Conservation (phyloP, 202 grass and related monocot species). For the Carex arenaria region DNA sequence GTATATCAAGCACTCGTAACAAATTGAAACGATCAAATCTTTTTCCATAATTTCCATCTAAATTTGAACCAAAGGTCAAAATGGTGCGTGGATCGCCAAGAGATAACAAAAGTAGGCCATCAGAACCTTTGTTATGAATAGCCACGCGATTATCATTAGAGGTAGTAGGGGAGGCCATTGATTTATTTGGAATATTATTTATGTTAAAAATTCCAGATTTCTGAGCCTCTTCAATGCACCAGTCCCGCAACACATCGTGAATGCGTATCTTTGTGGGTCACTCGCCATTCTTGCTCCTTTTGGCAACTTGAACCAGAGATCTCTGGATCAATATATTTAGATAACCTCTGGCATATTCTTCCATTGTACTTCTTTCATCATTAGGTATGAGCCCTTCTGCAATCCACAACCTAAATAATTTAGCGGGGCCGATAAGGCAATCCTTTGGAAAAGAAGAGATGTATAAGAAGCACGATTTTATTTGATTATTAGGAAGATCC, state of each 20-base stretch:
- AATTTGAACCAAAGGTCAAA: slow-evolving; percentile 4
- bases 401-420: slow-evolving; percentile 16
- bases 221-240: slow-evolving; percentile 14
- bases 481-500: slow-evolving; percentile 15
- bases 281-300: not conserved
- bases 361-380: not conserved
- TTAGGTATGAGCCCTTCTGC: slow-evolving; percentile 15
- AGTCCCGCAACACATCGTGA: slow-evolving; percentile 25
- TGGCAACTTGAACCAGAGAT: slow-evolving; percentile 17
- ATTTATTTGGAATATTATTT: not conserved
- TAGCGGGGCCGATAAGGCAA: not conserved
- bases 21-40: slow-evolving; percentile 9
- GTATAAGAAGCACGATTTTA: slow-evolving; percentile 27
- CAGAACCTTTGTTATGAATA: slow-evolving; percentile 5
- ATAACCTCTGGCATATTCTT: slow-evolving; percentile 2
- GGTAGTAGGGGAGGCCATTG: not conserved
- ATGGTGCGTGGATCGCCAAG: slow-evolving; percentile 18
- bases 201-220: not conserved
- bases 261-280: not conserved
- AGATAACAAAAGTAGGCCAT: not conserved
- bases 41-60: not conserved
- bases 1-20: slow-evolving; percentile 39
- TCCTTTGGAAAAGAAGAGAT: slow-evolving; percentile 18
- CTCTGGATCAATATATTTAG: not conserved
- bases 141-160: slow-evolving; percentile 5